These are phyloP conservation scores for Mortierella sp. DNA, from an alignment of 371 early-diverging fungal genomes.

Conservation along the genomic window DNA sequence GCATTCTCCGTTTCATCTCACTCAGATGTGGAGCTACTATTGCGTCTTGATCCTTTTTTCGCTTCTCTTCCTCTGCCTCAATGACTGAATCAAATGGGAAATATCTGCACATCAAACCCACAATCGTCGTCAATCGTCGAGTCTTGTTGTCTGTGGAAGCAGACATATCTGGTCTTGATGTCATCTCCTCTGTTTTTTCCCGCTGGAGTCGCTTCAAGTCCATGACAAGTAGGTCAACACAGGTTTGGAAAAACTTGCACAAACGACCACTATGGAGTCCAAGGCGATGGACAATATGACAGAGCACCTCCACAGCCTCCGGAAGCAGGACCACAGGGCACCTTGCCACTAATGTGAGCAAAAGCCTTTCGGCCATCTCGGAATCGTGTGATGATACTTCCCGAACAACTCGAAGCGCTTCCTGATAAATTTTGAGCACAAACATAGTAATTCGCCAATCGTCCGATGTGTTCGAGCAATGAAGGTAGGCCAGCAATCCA, in stretches of 20 bases:
- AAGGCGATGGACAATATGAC: conserved; percentile 69
- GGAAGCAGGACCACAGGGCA: conserved; percentile 63
- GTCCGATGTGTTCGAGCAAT: conserved; percentile 30
- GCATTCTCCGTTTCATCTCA: conserved; percentile 33
- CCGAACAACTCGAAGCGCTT: conserved; percentile 21
- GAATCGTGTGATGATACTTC: conserved; percentile 15
- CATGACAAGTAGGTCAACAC: conserved; percentile 55
- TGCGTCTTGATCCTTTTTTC: too few relatives aligned
- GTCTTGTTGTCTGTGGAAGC: conserved; percentile 30
- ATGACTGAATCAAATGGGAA: conserved; percentile 80
- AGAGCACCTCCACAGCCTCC: conserved; percentile 79
- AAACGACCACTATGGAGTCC: conserved; percentile 73
- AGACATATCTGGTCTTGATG: conserved; percentile 29
- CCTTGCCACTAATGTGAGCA: conserved; percentile 29
- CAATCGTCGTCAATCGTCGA: conserved; percentile 70
- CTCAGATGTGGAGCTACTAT: conserved; percentile 22
- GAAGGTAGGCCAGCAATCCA: conserved; percentile 23
- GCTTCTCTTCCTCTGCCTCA: conserved; percentile 45
- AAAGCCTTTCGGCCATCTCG: conserved; percentile 16
- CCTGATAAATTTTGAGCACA: conserved; percentile 45
- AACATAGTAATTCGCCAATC: conserved; percentile 45
- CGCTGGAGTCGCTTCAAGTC: conserved; percentile 4
- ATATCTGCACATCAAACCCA: conserved; percentile 75
- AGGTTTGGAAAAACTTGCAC: conserved; percentile 72
- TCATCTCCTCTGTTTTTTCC: conserved; percentile 29